These are phyloP conservation scores for Articulospora tetracladia DNA, from an alignment of 495 filamentous ascomycete genomes.

Conservation along the genomic window DNA sequence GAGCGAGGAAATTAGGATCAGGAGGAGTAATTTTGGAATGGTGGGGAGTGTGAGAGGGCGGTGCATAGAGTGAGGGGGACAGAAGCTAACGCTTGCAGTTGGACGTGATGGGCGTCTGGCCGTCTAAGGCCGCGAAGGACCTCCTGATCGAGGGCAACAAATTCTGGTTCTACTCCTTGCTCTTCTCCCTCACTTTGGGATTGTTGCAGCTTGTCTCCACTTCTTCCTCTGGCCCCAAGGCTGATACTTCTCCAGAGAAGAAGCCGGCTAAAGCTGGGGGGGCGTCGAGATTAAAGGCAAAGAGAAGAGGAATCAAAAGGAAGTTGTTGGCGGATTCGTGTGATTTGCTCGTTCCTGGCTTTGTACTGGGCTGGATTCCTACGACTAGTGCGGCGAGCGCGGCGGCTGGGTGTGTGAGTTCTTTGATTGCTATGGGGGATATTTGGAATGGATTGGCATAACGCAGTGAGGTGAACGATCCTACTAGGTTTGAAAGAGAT, in stretches of 20 bases:
- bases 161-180: conserved; percentile 61
- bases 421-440: conserved; percentile 49
- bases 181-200: conserved; percentile 19
- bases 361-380: conserved; percentile 51
- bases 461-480: too few relatives aligned
- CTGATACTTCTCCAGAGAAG: too few relatives aligned
- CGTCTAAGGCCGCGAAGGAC: conserved; percentile 27
- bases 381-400: conserved; percentile 42
- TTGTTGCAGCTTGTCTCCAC: conserved; percentile 16
- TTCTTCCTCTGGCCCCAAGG: too few relatives aligned
- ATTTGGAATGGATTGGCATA: conserved; percentile 55
- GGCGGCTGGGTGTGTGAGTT: conserved; percentile 52
- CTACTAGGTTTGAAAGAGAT: too few relatives aligned
- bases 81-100: conserved; percentile 29
- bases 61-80: conserved; percentile 8
- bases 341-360: conserved; percentile 53
- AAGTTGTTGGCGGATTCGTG: conserved; percentile 48
- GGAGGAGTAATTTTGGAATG: too few relatives aligned
- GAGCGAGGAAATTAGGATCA: neutral
- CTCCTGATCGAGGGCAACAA: conserved; percentile 52
- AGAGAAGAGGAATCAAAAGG: conserved; percentile 10
- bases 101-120: conserved; percentile 40
- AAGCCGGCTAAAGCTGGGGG: neutral
- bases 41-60: neutral
- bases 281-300: conserved; percentile 10